Evolutionary conservation across 371 early-diverging fungal genomes (phyloP), one percentile per base, ranked within the genome.

Genomic region (Mucor circinelloides): DNA sequence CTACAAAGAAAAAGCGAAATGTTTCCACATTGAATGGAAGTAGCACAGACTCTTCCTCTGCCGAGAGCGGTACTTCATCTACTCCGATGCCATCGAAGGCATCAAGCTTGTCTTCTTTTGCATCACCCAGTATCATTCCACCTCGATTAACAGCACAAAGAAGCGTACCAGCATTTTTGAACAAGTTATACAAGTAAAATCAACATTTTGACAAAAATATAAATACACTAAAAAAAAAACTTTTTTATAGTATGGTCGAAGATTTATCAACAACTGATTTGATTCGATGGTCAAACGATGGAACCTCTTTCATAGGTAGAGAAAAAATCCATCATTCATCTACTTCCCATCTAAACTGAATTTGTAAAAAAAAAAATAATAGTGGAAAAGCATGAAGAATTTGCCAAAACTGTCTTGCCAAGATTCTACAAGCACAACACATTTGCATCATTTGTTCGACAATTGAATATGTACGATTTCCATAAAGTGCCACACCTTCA

Each of bases 341-440:
- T 17, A n/a, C 6, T 21, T 50, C 40, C 19, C 4, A 19, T 17
- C 21, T 10, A 15, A 28, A 28, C 15, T 30, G 8, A 60, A 28
- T 63, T 42, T 42, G 42, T 42, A 34, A 34, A 34, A 34, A n/a
- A n/a, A 34, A 34, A 34, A 34, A 34, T 34, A 34, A 46, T 76
- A 83, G 93, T 93, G 6, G 72, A 82, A 40, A 76, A 80, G 21
- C 90, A 86, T 70, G 92, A 91, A 64, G 90, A 90, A 19, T 95
- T 97, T 86, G 90, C 95, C 15, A 90, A 90, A 63, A 87, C 85
- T 32, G 91, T 97, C 8, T 77, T 97, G 60, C 94, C 95, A 38
- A 86, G 87, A 30, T 91, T 88, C 63, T 97, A 96, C 76, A 97
- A 97, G 78, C 97, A 97, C 82, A 91, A 89, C 73, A 97, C 97